phyloP scores from a whole-genome alignment of 179 eudicot genomes.

The Spergularia azorica region DNA sequence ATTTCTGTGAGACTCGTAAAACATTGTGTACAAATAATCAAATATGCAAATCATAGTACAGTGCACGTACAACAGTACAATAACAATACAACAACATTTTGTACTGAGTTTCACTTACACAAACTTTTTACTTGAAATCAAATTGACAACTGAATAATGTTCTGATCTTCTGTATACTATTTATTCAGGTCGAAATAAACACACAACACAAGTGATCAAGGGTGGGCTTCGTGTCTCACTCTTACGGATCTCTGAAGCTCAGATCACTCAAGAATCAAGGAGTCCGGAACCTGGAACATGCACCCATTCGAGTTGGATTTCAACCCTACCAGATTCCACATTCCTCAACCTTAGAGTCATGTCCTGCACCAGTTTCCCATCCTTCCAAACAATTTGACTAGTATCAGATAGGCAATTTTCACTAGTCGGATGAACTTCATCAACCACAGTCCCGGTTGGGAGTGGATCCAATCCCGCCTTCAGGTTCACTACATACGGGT shows the following conservation, averaged over 20 bases:
- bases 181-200: no score
- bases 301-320: constrained; percentile 63
- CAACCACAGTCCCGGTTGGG: constrained; percentile 50
- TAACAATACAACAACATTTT: no score
- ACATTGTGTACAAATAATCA: no score
- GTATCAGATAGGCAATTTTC: constrained; percentile 54
- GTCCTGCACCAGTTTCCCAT: constrained; percentile 62
- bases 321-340: constrained; percentile 56
- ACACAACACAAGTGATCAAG: no score
- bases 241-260: neutral
- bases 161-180: no score
- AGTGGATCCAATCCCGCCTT: constrained; percentile 39
- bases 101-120: no score
- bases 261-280: constrained; percentile 6
- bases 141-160: no score
- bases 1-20: no score
- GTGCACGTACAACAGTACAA: no score
- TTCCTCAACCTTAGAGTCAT: constrained; percentile 59
- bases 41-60: no score
- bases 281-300: constrained; percentile 11
- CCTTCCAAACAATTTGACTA: constrained; percentile 55
- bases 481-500: constrained; percentile 50
- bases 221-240: no score
- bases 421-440: constrained; percentile 49
- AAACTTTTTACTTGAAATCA: no score